Conservation (phyloP, 2,329 filamentous ascomycete species). For the Fusarium clavum region DNA sequence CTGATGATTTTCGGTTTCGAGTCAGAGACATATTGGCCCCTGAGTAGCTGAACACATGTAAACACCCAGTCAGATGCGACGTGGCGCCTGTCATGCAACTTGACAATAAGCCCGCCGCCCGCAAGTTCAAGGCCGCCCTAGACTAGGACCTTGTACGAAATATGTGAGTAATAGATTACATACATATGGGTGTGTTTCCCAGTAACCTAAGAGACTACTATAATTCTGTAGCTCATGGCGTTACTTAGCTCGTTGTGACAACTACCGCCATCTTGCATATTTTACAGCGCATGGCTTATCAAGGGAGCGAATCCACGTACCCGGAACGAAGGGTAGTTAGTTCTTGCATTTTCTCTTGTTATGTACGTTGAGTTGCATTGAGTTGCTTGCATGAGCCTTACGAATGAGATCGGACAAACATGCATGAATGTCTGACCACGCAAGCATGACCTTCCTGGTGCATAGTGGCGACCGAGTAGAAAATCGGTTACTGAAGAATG, state of each 20-base stretch:
- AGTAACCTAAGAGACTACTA: neutral
- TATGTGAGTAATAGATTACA: neutral
- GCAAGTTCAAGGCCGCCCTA: constrained; percentile 1
- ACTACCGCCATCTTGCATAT: neutral
- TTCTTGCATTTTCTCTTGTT: neutral
- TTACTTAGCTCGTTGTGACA: constrained; percentile 1
- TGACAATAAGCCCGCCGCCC: constrained; percentile 18
- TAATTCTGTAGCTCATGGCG: neutral
- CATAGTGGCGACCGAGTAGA: neutral
- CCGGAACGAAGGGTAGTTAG: constrained; percentile 10
- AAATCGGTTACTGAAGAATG: constrained; percentile 2
- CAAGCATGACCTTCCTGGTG: constrained; percentile 6
- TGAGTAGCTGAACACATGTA: neutral
- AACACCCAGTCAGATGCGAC: constrained; percentile 4
- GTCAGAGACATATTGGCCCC: constrained; percentile 7
- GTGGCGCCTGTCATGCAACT: constrained; percentile 12
- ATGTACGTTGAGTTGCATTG: neutral
- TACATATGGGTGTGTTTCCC: neutral
- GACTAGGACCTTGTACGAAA: neutral
- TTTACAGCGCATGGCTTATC: constrained; percentile 7
- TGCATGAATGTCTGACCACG: constrained; percentile 13
- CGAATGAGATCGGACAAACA: constrained; percentile 18
- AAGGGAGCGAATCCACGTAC: constrained; percentile 15
- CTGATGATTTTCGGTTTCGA: neutral
- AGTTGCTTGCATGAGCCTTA: neutral